phyloP scores from a whole-genome alignment of 2,329 filamentous ascomycete genomes.

The Bimuria novae-zelandiae region DNA sequence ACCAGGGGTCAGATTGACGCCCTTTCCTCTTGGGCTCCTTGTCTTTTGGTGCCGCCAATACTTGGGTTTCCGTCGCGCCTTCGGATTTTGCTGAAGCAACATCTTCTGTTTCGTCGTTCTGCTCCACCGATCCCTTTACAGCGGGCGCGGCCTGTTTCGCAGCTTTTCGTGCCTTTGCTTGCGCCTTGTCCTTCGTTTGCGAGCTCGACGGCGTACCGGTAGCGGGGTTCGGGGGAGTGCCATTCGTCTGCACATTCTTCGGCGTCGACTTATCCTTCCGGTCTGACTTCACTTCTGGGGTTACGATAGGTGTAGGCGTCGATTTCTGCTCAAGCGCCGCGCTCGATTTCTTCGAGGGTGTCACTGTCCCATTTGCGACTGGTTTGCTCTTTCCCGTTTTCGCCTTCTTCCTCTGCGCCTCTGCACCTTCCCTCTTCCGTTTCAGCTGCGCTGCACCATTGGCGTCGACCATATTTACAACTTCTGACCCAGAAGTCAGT shows the following conservation, averaged over 20 bases:
- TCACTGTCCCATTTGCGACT: conserved; percentile 19
- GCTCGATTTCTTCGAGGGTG: conserved; percentile 9
- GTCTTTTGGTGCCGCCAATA: neutral
- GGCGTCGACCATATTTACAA: conserved; percentile 30
- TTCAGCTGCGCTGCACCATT: conserved; percentile 32
- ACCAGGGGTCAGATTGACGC: conserved; percentile 26
- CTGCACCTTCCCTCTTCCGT: conserved; percentile 34
- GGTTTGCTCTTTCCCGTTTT: conserved; percentile 32
- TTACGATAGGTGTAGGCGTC: conserved; percentile 19
- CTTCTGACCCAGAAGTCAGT: neutral
- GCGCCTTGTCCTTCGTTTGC: conserved; percentile 15
- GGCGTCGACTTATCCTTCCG: conserved; percentile 13
- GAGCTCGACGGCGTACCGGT: conserved; percentile 14
- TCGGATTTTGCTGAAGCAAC: neutral
- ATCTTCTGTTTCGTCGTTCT: neutral
- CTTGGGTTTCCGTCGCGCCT: neutral
- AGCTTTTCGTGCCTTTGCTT: conserved; percentile 8
- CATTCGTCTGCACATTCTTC: conserved; percentile 14
- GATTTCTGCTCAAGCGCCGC: conserved; percentile 17
- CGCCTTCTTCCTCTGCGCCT: conserved; percentile 33
- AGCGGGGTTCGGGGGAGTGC: conserved; percentile 14
- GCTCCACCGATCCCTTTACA: neutral
- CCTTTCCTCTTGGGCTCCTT: conserved; percentile 15
- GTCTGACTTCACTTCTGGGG: conserved; percentile 13
- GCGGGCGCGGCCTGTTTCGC: neutral